Evolutionary conservation across 768 basidiomycete genomes (phyloP).

Genomic region (Lentinula aciculospora): DNA sequence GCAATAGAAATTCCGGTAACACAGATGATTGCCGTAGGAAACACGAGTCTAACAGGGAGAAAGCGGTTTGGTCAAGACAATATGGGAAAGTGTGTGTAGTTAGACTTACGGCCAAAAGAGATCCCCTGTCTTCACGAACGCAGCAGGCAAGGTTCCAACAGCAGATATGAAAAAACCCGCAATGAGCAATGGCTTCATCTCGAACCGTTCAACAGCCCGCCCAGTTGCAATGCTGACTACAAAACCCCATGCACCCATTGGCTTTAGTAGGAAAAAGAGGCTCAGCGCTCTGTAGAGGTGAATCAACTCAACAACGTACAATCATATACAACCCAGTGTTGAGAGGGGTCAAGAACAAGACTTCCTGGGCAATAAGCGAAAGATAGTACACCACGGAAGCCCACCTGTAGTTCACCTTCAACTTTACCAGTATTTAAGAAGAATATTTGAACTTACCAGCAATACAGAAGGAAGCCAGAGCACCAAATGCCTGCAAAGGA

Average conservation of each 20-base stretch:
- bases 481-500: slow-evolving; percentile 10
- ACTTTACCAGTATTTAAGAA: background rate
- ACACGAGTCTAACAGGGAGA: background rate
- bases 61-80: background rate
- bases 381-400: slow-evolving; percentile 10
- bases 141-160: slow-evolving; percentile 8
- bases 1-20: slow-evolving; percentile 4
- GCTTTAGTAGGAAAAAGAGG: background rate
- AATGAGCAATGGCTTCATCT: slow-evolving; percentile 5
- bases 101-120: slow-evolving; percentile 4
- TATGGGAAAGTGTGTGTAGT: background rate
- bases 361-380: slow-evolving; percentile 9
- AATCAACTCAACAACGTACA: background rate
- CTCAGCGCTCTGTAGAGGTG: background rate
- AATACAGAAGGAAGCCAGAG: slow-evolving; percentile 8
- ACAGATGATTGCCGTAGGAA: slow-evolving; percentile 5
- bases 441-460: slow-evolving; percentile 2
- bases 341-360: slow-evolving; percentile 6
- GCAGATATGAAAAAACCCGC: slow-evolving; percentile 3
- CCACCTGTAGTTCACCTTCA: background rate
- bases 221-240: background rate
- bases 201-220: slow-evolving; percentile 1
- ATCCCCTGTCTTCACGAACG: slow-evolving; percentile 6
- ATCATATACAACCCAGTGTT: slow-evolving; percentile 8
- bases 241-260: slow-evolving; percentile 7